Conservation (phyloP, 805 yeast species). For the Cyberlindnera japonica region DNA sequence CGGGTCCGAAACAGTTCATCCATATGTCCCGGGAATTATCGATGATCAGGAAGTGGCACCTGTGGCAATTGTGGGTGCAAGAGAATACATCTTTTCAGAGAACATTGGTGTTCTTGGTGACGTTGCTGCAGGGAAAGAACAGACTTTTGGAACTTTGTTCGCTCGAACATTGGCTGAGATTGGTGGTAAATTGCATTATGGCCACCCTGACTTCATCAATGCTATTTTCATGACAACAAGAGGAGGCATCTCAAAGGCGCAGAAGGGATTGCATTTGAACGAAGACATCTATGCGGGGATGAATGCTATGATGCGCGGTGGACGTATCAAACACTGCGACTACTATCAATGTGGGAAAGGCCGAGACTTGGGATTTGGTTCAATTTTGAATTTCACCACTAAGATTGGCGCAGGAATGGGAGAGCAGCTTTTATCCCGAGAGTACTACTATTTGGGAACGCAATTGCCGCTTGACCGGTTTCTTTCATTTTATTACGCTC, state of each 20-base stretch:
- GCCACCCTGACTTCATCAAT: conserved; percentile 94
- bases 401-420: conserved; percentile 99
- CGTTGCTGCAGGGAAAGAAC: conserved; percentile 96
- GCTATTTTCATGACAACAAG: conserved; percentile 90
- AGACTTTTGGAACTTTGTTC: conserved; percentile 93
- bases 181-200: conserved; percentile 93
- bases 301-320: conserved; percentile 85
- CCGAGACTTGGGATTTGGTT: conserved; percentile 88
- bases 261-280: conserved; percentile 85
- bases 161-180: conserved; percentile 91
- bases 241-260: conserved; percentile 95
- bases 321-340: conserved; percentile 92
- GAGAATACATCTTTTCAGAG: conserved; percentile 89
- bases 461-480: conserved; percentile 86
- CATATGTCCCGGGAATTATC: not conserved
- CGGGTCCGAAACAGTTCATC: conserved; percentile 15
- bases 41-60: conserved; percentile 45
- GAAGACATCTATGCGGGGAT: conserved; percentile 97
- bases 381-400: conserved; percentile 88
- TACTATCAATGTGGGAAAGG: conserved; percentile 97
- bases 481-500: conserved; percentile 92
- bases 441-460: conserved; percentile 87
- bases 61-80: conserved; percentile 91
- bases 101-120: conserved; percentile 91
- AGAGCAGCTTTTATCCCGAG: conserved; percentile 88